phyloP scores from a whole-genome alignment of 129 eudicot genomes.

The Flaveria ramosissima region DNA sequence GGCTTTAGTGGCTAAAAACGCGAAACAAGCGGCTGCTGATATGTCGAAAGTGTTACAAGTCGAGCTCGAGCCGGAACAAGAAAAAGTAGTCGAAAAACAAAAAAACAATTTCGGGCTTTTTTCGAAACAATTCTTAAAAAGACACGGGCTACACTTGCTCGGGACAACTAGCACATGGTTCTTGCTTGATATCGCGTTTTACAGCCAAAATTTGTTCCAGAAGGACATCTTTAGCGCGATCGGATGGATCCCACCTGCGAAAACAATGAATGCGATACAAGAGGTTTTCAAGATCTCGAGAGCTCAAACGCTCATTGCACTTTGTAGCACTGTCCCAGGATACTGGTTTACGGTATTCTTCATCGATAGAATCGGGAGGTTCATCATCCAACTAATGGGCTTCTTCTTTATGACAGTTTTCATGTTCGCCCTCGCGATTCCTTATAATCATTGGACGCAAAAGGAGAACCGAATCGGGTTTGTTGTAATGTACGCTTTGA shows the following conservation, averaged over 20 bases:
- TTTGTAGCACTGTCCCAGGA: slow-evolving; percentile 78
- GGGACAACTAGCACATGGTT: slow-evolving; percentile 77
- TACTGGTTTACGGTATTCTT: slow-evolving; percentile 74
- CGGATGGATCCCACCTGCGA: slow-evolving; percentile 66
- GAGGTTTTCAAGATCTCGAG: slow-evolving; percentile 62
- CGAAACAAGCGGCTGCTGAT: slow-evolving; percentile 70
- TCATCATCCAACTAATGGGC: slow-evolving; percentile 68
- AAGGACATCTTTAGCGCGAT: slow-evolving; percentile 63
- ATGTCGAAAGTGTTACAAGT: slow-evolving; percentile 74
- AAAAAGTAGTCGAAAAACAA: slow-evolving; percentile 24
- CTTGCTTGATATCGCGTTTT: slow-evolving; percentile 64
- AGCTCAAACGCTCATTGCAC: slow-evolving; percentile 74
- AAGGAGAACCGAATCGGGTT: slow-evolving; percentile 65
- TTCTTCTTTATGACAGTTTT: slow-evolving; percentile 71
- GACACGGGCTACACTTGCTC: slow-evolving; percentile 69
- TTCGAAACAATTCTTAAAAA: slow-evolving; percentile 45
- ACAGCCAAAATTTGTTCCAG: slow-evolving; percentile 70
- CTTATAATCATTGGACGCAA: slow-evolving; percentile 70
- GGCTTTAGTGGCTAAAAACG: slow-evolving; percentile 67
- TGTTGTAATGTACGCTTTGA: slow-evolving; percentile 63
- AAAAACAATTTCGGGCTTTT: slow-evolving; percentile 54
- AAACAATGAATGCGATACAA: slow-evolving; percentile 56
- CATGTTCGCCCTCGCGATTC: slow-evolving; percentile 80
- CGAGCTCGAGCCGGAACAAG: slow-evolving; percentile 55
- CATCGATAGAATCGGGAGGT: slow-evolving; percentile 62